A percentile compares a stretch with the other conserved stretches of the same genome.
Evolutionary conservation across 352 stramenopile species (phyloP).

Genomic region (Pilasporangium apinafurcum): DNA sequence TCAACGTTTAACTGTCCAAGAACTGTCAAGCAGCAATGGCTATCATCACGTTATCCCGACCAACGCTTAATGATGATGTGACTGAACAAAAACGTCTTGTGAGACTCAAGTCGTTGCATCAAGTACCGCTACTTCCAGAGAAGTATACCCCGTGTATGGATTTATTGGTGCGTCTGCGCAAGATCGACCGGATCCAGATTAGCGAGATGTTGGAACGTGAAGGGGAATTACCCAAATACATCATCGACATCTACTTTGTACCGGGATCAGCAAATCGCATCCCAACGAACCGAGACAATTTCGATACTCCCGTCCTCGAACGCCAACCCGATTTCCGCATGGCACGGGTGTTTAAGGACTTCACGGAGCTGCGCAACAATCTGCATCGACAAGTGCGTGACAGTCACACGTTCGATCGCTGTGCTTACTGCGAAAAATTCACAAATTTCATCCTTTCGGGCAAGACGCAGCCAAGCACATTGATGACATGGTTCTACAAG

Average conservation of each 20-base stretch:
- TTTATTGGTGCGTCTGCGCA: neutral
- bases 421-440: slow-evolving; percentile 1
- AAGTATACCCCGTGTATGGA: slow-evolving; percentile 1
- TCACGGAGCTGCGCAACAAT: slow-evolving; percentile 2
- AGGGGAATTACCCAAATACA: neutral
- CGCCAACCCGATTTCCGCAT: slow-evolving; percentile 3
- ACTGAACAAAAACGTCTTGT: too few species aligned
- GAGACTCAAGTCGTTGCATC: neutral
- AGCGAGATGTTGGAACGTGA: neutral
- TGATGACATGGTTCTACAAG: slow-evolving; percentile 3
- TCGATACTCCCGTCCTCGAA: neutral
- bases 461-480: neutral
- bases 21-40: too few species aligned
- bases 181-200: slow-evolving; percentile 1
- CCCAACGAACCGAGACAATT: neutral
- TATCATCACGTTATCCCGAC: too few species aligned
- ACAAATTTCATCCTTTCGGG: slow-evolving; percentile 1
- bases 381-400: neutral
- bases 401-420: slow-evolving; percentile 2
- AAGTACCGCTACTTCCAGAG: neutral
- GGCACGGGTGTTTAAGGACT: slow-evolving; percentile 1
- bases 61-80: too few species aligned
- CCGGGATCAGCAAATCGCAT: slow-evolving; percentile 1
- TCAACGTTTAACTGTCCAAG: too few species aligned
- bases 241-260: slow-evolving; percentile 3